These are phyloP conservation scores for Tuber umbilicatum DNA, from an alignment of 495 filamentous ascomycete genomes.

Conservation along the genomic window DNA sequence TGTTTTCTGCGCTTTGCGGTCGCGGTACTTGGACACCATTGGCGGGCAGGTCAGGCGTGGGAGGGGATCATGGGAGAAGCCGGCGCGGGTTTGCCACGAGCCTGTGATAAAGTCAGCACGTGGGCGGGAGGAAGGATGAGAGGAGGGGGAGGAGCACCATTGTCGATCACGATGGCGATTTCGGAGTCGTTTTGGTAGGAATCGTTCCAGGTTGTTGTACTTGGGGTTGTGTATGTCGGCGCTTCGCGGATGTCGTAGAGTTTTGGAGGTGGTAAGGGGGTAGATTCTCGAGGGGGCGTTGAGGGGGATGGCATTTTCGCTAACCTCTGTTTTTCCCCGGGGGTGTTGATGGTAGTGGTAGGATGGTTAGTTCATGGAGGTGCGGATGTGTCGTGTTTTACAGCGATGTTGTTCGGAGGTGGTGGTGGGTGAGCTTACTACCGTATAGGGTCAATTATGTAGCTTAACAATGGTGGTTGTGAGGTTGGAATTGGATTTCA, in stretches of 20 bases:
- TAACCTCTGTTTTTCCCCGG: background rate
- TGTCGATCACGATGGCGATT: slow-evolving; percentile 92
- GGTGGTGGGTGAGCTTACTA: slow-evolving; percentile 8
- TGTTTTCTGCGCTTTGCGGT: slow-evolving; percentile 81
- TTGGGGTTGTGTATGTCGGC: slow-evolving; percentile 22
- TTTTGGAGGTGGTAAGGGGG: slow-evolving; percentile 37
- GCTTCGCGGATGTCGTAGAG: slow-evolving; percentile 39
- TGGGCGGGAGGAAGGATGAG: background rate
- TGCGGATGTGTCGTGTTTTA: background rate
- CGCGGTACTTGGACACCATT: slow-evolving; percentile 86
- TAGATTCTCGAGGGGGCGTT: slow-evolving; percentile 22
- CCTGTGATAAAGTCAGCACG: slow-evolving; percentile 49
- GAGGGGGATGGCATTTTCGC: slow-evolving; percentile 27
- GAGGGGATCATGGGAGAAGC: slow-evolving; percentile 81
- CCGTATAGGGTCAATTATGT: background rate
- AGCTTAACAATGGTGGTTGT: background rate
- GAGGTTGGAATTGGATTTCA: slow-evolving; percentile 20
- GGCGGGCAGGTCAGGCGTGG: slow-evolving; percentile 77
- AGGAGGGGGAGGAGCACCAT: slow-evolving; percentile 55
- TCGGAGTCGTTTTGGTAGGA: slow-evolving; percentile 45
- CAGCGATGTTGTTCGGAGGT: background rate
- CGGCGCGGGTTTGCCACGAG: slow-evolving; percentile 79
- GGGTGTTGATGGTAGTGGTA: background rate
- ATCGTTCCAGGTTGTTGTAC: slow-evolving; percentile 11
- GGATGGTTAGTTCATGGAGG: slow-evolving; percentile 11